Conservation (phyloP, 306 rosid species). For the Abrus precatorius region DNA sequence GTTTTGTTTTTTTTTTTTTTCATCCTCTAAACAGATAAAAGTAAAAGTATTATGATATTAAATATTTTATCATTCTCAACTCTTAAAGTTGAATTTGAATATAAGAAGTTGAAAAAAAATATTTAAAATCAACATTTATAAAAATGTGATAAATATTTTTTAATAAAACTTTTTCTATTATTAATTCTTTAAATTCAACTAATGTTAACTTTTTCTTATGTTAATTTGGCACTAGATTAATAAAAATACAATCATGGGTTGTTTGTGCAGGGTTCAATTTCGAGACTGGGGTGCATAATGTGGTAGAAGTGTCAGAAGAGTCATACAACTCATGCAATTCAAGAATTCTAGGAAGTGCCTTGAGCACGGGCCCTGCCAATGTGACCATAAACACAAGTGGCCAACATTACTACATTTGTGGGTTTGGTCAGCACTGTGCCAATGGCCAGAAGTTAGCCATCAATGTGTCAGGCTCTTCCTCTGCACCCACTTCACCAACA, state of each 20-base stretch:
- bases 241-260: not conserved
- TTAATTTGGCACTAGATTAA: too few species aligned
- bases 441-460: constrained; percentile 34
- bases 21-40: too few species aligned
- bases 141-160: too few species aligned
- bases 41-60: too few species aligned
- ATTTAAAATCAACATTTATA: too few species aligned
- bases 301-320: constrained; percentile 9
- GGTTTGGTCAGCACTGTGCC: not conserved
- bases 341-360: not conserved
- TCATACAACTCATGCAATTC: constrained; percentile 32
- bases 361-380: not conserved
- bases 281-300: not conserved
- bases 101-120: too few species aligned
- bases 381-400: constrained; percentile 14
- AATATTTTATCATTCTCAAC: too few species aligned
- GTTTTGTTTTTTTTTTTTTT: too few species aligned
- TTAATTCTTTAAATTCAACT: too few species aligned
- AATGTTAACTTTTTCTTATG: too few species aligned
- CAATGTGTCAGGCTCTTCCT: constrained; percentile 12
- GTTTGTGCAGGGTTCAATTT: constrained; percentile 33
- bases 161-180: too few species aligned
- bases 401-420: constrained; percentile 44
- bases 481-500: not conserved
- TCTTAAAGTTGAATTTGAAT: too few species aligned